Base-by-base conservation (phyloP, 257 asterid genomes). In the Apocynum venetum region DNA sequence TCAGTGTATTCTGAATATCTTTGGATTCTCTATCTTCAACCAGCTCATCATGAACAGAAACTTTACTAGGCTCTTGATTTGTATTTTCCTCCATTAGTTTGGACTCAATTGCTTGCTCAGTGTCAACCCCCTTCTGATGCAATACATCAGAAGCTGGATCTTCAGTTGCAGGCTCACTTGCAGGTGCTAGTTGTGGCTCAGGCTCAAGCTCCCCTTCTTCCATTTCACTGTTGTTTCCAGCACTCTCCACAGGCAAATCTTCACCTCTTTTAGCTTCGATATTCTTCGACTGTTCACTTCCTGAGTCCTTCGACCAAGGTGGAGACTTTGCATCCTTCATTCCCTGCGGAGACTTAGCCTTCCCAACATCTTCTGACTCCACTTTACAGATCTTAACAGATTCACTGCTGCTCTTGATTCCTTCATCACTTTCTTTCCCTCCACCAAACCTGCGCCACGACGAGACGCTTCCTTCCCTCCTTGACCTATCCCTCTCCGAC, bases 141-240 rank as follows among this genome's bases (percentile, higher is more conserved):
- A 78, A 66, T 73, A 80, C 83, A 77, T 56, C 81, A 68, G 86
- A 79, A 82, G 82, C 83, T 80, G 87, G 77, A 47, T 88, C 92
- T 80, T 84, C 84, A 81, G 74, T 77, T 53, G 69, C 84, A 64
- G 81, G 84, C 80, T 85, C 76, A 25, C 85, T 20, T 31, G 79
- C 15, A 69, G 96, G 80, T 51, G 72, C 81, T 19, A 83, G 89
- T 75, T 87, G 90, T 69, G 91, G 97, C 69, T 95, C 99, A 44
- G 98, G 99, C 75, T 90, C 98, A 77, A 95, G 87, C 80, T 95
- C 99, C 80, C 99, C 99, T 86, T 95, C 99, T 80, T 95, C 99
- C 80, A 88, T 90, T 80, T 95, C 99, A 79, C 92, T 87, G 84
- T 92, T 84, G 71, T 83, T 89, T 40, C 91, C 91, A 72, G 86